Base-by-base conservation (phyloP, 2,329 filamentous ascomycete species). In the Alternaria conjuncta region DNA sequence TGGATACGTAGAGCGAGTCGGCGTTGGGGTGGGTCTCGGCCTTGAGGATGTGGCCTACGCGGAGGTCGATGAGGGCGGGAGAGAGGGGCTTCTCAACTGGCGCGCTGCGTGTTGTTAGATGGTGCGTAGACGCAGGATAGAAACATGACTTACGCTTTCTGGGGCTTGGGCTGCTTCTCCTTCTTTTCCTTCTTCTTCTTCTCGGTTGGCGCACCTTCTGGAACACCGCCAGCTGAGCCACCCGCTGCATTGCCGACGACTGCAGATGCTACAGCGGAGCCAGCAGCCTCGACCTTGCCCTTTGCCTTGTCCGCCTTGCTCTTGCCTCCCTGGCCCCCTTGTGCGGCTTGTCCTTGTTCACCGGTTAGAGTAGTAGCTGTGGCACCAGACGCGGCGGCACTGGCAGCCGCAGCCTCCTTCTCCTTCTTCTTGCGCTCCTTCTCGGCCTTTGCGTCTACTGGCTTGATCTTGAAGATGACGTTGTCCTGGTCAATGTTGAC, bases 381-480 rank as follows among this genome's bases (percentile, higher is more conserved):
- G 30, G 79, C 80, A 46, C 82, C 84, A 25, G 82, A 85, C 10
- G 85, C 86, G 3, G 86, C 87, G 13, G 88, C 89, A 46, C 78
- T 84, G 28, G 83, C 83, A 15, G 84, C 84, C 6, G 82, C 81
- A 18, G 82, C 81, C 56, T 91, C 92, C 86, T 97, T 97, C 84
- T 97, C 94, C 86, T 96, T 97, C 90, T 97, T 97, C 82, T 95
- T 88, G 51, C 91, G 89, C 86, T 97, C 94, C 86, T 97, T 97
- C 86, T 97, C 95, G 60, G 94, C 94, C 86, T 96, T 97, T 74
- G 92, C 89, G 71, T 97, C 94, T 66, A 95, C 89, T 20, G 92
- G 92, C 72, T 95, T 95, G 84, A 96, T 95, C 73, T 94, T 90
- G 80, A 94, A 94, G 67, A 93, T 86, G 63, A 98, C 88, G 72